phyloP scores from a whole-genome alignment of 495 filamentous ascomycete genomes.

The Neurospora sp. region DNA sequence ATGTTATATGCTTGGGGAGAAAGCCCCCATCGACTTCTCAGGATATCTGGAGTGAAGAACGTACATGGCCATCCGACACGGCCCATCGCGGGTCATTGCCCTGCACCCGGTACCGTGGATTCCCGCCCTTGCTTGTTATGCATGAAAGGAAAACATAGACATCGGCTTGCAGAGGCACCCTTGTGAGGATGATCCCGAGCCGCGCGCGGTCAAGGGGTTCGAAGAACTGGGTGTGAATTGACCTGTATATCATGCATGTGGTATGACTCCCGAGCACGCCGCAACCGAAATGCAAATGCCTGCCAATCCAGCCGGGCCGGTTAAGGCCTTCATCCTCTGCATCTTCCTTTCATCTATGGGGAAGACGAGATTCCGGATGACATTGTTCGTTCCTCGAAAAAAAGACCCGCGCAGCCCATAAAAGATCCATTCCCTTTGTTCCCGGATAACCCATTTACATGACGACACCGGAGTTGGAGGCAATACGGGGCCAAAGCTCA shows the following conservation, averaged over 20 bases:
- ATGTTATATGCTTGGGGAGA: not conserved
- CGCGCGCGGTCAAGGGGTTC: conserved; percentile 9
- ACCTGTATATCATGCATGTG: conserved; percentile 28
- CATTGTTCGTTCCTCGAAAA: conserved; percentile 23
- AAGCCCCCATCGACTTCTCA: not conserved
- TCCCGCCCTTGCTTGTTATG: not conserved
- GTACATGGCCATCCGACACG: not conserved
- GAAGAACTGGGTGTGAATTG: conserved; percentile 30
- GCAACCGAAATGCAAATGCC: conserved; percentile 31
- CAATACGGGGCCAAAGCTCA: conserved; percentile 99
- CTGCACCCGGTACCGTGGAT: not conserved
- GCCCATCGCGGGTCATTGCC: not conserved
- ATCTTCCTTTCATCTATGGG: conserved; percentile 12
- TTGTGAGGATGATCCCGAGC: not conserved
- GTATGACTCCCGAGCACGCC: conserved; percentile 32
- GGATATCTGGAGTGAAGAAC: not conserved
- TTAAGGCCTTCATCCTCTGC: conserved; percentile 14
- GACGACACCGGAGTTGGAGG: conserved; percentile 98
- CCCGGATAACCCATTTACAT: conserved; percentile 61
- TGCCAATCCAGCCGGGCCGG: conserved; percentile 21
- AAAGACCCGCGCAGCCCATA: conserved; percentile 12
- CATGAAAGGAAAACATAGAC: not conserved
- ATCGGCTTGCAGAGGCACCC: not conserved
- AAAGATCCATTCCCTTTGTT: conserved; percentile 8
- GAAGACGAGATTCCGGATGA: conserved; percentile 17